Evolutionary conservation across 2,329 filamentous ascomycete genomes (phyloP).

Genomic region (Arthroderma sp.): DNA sequence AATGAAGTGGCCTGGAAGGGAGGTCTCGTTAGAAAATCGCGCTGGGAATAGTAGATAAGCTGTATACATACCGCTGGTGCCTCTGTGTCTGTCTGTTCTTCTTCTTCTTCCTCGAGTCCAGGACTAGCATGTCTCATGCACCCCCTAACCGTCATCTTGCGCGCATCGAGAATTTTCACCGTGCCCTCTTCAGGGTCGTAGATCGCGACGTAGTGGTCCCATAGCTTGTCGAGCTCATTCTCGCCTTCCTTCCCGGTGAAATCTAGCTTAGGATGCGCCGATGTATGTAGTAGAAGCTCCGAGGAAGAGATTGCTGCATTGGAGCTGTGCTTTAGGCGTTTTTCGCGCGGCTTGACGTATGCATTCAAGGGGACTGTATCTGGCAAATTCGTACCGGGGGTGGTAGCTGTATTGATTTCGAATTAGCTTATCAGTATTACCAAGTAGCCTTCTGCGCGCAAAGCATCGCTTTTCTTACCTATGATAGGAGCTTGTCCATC

Average conservation of each 20-base stretch:
- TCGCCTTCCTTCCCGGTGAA: conserved; percentile 41
- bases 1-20: conserved; percentile 23
- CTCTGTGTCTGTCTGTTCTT: conserved; percentile 17
- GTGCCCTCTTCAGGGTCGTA: conserved; percentile 42
- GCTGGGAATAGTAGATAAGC: too few relatives aligned
- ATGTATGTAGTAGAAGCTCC: conserved; percentile 47
- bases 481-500: conserved; percentile 37
- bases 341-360: conserved; percentile 38
- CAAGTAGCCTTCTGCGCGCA: not conserved
- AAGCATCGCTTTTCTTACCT: conserved; percentile 25
- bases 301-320: conserved; percentile 28
- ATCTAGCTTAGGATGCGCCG: conserved; percentile 46
- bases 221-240: conserved; percentile 37
- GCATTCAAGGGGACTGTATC: conserved; percentile 24
- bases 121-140: conserved; percentile 22
- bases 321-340: conserved; percentile 16
- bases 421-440: not conserved
- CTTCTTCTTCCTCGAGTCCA: conserved; percentile 11
- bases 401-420: conserved; percentile 11
- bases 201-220: conserved; percentile 49
- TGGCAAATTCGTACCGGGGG: conserved; percentile 16
- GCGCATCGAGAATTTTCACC: conserved; percentile 42
- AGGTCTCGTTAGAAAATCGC: too few relatives aligned
- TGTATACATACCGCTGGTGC: not conserved
- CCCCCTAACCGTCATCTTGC: conserved; percentile 43